Evolutionary conservation across 345 rosid species (phyloP).

Genomic region (Arabidopsis thaliana): DNA sequence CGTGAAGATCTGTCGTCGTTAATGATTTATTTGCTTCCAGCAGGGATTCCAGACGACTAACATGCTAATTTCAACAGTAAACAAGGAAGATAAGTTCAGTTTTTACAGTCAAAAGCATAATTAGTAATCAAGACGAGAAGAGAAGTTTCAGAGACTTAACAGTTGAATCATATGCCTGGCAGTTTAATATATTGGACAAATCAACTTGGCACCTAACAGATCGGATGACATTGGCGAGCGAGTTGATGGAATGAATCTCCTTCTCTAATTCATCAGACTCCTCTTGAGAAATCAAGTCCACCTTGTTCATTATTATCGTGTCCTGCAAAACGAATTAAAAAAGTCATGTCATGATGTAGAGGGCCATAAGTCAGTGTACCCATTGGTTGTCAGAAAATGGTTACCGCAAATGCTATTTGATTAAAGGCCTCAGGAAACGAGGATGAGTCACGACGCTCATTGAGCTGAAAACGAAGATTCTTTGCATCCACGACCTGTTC

Average conservation of each 20-base stretch:
- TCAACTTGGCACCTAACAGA: conserved; percentile 83
- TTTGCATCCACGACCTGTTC: conserved; percentile 96
- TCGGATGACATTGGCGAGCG: conserved; percentile 72
- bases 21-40: conserved; percentile 68
- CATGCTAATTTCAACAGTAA: conserved; percentile 53
- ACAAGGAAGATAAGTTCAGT: conserved; percentile 30
- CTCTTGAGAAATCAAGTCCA: conserved; percentile 74
- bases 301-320: conserved; percentile 88
- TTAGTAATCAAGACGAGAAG: conserved; percentile 3
- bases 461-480: conserved; percentile 81
- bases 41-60: conserved; percentile 66
- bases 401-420: conserved; percentile 95
- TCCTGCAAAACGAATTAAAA: conserved; percentile 59
- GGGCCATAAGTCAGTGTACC: neutral
- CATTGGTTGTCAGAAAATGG: conserved; percentile 19
- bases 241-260: conserved; percentile 76
- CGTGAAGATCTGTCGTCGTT: conserved; percentile 71
- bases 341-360: conserved; percentile 9
- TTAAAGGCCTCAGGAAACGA: conserved; percentile 90
- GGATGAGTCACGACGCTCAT: conserved; percentile 56
- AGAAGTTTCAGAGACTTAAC: conserved; percentile 54
- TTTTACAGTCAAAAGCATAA: conserved; percentile 12
- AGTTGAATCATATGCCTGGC: conserved; percentile 81
- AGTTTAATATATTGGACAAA: conserved; percentile 68
- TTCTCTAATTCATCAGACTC: conserved; percentile 72